phyloP scores from a whole-genome alignment of 129 eudicot genomes.

The Tanacetum coccineum region DNA sequence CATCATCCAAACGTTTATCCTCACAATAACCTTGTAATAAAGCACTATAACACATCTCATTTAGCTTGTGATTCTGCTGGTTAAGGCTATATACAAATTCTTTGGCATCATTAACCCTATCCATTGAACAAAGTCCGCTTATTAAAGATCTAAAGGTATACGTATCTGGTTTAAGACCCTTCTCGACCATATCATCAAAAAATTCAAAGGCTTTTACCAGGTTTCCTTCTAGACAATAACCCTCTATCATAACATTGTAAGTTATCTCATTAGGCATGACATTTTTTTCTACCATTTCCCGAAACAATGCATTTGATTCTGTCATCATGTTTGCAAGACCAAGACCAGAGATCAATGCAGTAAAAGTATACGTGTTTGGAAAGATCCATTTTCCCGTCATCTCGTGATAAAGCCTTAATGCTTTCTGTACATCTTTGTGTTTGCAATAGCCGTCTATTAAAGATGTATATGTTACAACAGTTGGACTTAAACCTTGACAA shows the following conservation, averaged over 20 bases:
- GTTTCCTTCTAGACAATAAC: conserved; percentile 57
- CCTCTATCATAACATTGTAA: conserved; percentile 84
- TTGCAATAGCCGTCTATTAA: conserved; percentile 77
- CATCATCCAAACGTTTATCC: conserved; percentile 65
- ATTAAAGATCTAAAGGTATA: conserved; percentile 81
- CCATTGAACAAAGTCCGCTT: conserved; percentile 62
- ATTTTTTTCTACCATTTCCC: conserved; percentile 53
- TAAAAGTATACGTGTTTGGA: conserved; percentile 65
- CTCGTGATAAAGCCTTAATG: conserved; percentile 77
- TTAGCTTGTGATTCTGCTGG: conserved; percentile 46
- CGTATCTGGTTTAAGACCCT: conserved; percentile 79
- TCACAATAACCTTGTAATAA: conserved; percentile 66
- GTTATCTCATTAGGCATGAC: conserved; percentile 73
- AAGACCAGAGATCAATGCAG: conserved; percentile 67
- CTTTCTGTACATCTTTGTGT: conserved; percentile 45
- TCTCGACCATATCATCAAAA: conserved; percentile 61
- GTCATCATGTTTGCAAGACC: conserved; percentile 51
- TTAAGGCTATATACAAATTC: conserved; percentile 67
- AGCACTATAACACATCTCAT: conserved; percentile 83
- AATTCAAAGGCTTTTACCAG: conserved; percentile 54
- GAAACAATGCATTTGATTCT: conserved; percentile 61
- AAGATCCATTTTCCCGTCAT: conserved; percentile 74
- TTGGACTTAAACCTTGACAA: conserved; percentile 49
- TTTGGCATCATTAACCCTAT: conserved; percentile 71
- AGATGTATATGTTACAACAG: conserved; percentile 77